These are phyloP conservation scores for Oryza brachyantha DNA, from an alignment of 176 grass and related monocot genomes.

Conservation along the genomic window DNA sequence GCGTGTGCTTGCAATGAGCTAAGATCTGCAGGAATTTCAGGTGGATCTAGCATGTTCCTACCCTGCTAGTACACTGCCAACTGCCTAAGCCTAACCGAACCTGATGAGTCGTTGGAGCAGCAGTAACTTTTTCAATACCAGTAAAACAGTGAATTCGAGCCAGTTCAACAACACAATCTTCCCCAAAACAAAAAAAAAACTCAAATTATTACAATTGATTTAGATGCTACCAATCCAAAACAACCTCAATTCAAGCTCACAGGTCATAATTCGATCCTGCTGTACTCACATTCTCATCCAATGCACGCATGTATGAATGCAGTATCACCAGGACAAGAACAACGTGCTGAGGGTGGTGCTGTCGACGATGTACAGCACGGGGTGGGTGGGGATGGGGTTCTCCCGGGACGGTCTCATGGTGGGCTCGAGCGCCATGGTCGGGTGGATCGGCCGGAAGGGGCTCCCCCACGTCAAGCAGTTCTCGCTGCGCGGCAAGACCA, in stretches of 20 bases:
- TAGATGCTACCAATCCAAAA: not conserved
- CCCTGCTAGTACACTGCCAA: not conserved
- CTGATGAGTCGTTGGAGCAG: not conserved
- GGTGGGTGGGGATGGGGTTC: conserved; percentile 99
- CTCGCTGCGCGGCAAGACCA: conserved; percentile 53
- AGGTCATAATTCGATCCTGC: not conserved
- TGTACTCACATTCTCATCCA: not conserved
- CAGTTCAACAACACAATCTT: too few species aligned
- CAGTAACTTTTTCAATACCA: not conserved
- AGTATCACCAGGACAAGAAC: conserved; percentile 81
- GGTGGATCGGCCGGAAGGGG: conserved; percentile 85
- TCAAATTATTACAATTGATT: not conserved
- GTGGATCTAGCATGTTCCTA: conserved; percentile 14
- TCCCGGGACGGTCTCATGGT: conserved; percentile 81
- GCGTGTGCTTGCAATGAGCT: not conserved
- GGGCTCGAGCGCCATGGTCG: conserved; percentile 82
- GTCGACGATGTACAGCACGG: conserved; percentile 70
- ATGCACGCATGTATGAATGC: conserved; percentile 22
- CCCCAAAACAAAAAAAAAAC: too few species aligned
- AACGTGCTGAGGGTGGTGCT: conserved; percentile 73
- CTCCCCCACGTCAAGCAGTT: conserved; percentile 61
- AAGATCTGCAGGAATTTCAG: not conserved
- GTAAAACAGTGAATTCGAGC: not conserved
- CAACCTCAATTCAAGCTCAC: not conserved
- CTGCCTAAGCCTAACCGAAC: not conserved